Evolutionary conservation across 352 stramenopile genomes (phyloP), one percentile per base, ranked within the genome.

Genomic region (Pythium volutum): DNA sequence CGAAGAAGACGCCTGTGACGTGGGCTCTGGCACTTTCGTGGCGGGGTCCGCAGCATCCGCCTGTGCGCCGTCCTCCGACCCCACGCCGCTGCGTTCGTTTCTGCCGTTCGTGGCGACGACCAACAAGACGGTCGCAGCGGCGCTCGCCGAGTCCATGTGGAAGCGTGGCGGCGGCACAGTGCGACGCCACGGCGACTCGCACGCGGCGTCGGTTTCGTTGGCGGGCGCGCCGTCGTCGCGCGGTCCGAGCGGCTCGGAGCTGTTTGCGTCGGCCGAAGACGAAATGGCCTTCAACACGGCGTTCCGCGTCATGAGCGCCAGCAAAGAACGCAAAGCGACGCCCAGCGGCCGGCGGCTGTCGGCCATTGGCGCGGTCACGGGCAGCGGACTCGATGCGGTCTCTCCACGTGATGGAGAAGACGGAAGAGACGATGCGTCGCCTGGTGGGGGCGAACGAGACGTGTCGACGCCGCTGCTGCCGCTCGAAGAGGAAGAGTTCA

Each of bases 111-210:
- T 15, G 2, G 10, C 33, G 16, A 18, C 53, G 7, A 42, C 22
- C 14, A 22, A 62, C 47, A 48, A 41, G 27, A 14, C 43, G 8
- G 22, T 64, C 3, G 42, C 49, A 0, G 33, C 49, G 6, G 56
- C 54, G 11, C 8, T 53, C n/a, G 55, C 56, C 11, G 80, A 89
- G 22, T 67, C 66, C 0, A 79, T 90, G 47, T 90, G 80, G 80
- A 85, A 77, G 36, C 75, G 76, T n/a, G n/a, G n/a, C 20, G 78
- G 73, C 3, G 66, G 55, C 12, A 62, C 29, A 6, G 59, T 60
- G n/a, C 51, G 64, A 0, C 52, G 57, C 1, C 57, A 39, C 7
- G 56, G 57, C 22, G 56, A 69, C 31, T 26, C 2, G 26, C 16
- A 11, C n/a, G 20, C 4, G 33, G 38, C 22, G 22, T 9, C 15